phyloP scores from a whole-genome alignment of 192 early-diverging fungal genomes.

The Podila minutissima region DNA sequence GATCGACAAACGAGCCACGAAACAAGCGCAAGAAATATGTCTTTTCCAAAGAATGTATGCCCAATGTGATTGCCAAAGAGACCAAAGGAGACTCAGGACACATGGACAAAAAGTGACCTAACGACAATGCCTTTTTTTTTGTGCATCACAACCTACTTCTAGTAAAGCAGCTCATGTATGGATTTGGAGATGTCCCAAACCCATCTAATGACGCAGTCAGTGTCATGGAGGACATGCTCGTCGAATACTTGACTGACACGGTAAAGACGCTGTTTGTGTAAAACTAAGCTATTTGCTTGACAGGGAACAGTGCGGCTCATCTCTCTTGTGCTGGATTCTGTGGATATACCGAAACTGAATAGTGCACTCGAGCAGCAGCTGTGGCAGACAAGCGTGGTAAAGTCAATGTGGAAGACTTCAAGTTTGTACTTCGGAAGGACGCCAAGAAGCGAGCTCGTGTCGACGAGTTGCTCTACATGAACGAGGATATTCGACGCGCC shows the following conservation, averaged over 20 bases:
- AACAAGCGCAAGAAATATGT: slow-evolving; percentile 51
- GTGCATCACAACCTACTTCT: background rate
- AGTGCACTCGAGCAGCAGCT: slow-evolving; percentile 67
- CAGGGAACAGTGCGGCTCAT: background rate
- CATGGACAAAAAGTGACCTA: background rate
- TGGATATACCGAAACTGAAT: background rate
- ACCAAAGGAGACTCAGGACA: background rate
- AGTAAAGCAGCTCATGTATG: slow-evolving; percentile 85
- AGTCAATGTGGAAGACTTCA: slow-evolving; percentile 78
- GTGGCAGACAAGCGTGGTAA: slow-evolving; percentile 65
- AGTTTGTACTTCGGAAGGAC: slow-evolving; percentile 79
- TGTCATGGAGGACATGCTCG: slow-evolving; percentile 84
- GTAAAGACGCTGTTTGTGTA: slow-evolving; percentile 51
- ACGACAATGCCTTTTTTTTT: no score
- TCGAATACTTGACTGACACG: slow-evolving; percentile 81
- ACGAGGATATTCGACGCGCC: slow-evolving; percentile 79
- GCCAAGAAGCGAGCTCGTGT: slow-evolving; percentile 86
- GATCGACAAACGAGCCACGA: slow-evolving; percentile 45
- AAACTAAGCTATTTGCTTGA: background rate
- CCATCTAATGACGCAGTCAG: slow-evolving; percentile 81
- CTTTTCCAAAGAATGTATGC: slow-evolving; percentile 54
- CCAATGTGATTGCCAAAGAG: background rate
- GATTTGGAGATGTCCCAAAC: slow-evolving; percentile 84
- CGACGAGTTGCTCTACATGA: slow-evolving; percentile 82
- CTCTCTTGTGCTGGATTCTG: background rate